Evolutionary conservation across 2,329 filamentous ascomycete genomes (phyloP).

Genomic region (Mollisia scopiformis): DNA sequence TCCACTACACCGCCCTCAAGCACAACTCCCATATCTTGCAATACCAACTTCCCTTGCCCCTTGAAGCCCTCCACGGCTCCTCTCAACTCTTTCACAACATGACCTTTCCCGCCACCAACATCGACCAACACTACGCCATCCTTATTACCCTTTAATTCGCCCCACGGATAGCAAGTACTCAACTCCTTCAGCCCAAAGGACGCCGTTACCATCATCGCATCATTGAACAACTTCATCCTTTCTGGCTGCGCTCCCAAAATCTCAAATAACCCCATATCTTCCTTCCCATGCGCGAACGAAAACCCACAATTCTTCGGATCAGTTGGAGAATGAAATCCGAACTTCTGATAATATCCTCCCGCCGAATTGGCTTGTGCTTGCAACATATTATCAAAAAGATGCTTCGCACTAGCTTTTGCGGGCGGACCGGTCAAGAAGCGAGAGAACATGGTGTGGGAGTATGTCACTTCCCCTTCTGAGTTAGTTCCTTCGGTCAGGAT

Average conservation of each 20-base stretch:
- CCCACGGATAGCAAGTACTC: slow-evolving; percentile 9
- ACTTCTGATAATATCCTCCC: slow-evolving; percentile 8
- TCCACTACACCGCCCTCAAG: slow-evolving; percentile 13
- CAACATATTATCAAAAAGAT: slow-evolving; percentile 18
- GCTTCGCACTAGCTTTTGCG: slow-evolving; percentile 7
- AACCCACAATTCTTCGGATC: slow-evolving; percentile 16
- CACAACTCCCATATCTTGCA: slow-evolving; percentile 28
- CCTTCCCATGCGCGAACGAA: slow-evolving; percentile 14
- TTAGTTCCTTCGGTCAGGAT: slow-evolving; percentile 5
- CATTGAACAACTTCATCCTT: slow-evolving; percentile 16
- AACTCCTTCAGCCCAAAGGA: slow-evolving; percentile 13
- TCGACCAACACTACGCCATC: slow-evolving; percentile 19
- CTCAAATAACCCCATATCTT: slow-evolving; percentile 14
- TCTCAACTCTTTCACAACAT: slow-evolving; percentile 19
- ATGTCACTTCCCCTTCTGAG: background rate
- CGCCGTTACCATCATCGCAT: slow-evolving; percentile 12
- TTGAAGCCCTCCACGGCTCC: slow-evolving; percentile 1
- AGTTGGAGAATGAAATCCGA: slow-evolving; percentile 9
- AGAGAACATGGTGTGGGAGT: slow-evolving; percentile 10
- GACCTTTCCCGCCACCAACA: slow-evolving; percentile 22
- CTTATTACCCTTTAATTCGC: slow-evolving; percentile 2
- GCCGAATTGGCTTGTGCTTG: slow-evolving; percentile 11
- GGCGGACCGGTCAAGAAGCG: slow-evolving; percentile 9
- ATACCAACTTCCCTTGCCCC: slow-evolving; percentile 20
- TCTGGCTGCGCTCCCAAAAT: slow-evolving; percentile 9